Percentiles rank a stretch among this genome's conserved stretches.
These are phyloP conservation scores for Phaffia tasmanica DNA, from an alignment of 768 basidiomycete species.

Conservation along the genomic window DNA sequence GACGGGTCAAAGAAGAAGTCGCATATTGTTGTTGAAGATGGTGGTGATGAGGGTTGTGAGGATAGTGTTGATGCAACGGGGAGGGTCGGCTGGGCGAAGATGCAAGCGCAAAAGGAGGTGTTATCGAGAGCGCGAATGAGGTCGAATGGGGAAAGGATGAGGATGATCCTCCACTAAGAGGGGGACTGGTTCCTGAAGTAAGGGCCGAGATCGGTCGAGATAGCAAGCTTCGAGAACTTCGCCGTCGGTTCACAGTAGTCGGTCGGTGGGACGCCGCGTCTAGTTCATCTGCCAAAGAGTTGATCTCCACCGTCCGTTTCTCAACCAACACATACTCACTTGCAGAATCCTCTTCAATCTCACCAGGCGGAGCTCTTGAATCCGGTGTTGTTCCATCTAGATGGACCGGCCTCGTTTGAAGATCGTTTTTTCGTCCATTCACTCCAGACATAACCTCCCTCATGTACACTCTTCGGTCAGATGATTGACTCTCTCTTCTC, in stretches of 20 bases:
- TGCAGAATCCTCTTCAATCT: constrained; percentile 42
- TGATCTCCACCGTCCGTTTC: constrained; percentile 84
- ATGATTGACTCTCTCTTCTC: constrained; percentile 26
- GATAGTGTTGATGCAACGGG: constrained; percentile 21
- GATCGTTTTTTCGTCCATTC: constrained; percentile 12
- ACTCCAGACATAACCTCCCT: constrained; percentile 6
- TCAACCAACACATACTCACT: constrained; percentile 87
- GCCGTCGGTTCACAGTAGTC: constrained; percentile 35
- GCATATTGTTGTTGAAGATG: constrained; percentile 26
- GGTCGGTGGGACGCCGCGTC: constrained; percentile 39
- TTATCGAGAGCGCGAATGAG: constrained; percentile 34
- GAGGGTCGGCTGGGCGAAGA: constrained; percentile 25
- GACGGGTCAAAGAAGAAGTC: constrained; percentile 28
- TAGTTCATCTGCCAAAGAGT: constrained; percentile 68
- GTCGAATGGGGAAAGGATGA: constrained; percentile 37
- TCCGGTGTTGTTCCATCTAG: constrained; percentile 7
- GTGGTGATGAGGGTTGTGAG: constrained; percentile 12
- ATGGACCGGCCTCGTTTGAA: constrained; percentile 27
- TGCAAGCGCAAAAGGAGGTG: constrained; percentile 38
- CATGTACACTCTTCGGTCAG: constrained; percentile 7
- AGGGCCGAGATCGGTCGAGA: constrained; percentile 35
- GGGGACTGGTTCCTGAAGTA: constrained; percentile 27
- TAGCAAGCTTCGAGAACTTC: constrained; percentile 35
- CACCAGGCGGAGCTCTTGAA: constrained; percentile 7
- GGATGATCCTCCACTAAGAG: constrained; percentile 13